Conservation (phyloP, 139 green algal genomes). For the Cymbomonas tetramitiformis region DNA sequence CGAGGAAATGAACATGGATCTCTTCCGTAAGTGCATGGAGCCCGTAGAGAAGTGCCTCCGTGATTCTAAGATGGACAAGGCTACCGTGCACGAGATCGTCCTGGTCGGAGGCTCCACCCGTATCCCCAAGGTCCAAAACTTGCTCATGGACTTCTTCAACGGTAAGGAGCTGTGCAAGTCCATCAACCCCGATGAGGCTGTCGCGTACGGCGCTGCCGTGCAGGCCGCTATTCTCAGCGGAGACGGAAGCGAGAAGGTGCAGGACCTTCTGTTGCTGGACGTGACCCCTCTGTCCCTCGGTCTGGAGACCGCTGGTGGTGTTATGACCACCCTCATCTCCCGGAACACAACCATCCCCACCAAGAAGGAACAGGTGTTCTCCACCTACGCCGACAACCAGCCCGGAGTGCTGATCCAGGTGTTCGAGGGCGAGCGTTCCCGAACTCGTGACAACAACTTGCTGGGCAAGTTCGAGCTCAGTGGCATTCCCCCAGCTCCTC, state of each 20-base stretch:
- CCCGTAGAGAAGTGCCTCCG: slow-evolving; percentile 83
- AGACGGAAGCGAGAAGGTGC: slow-evolving; percentile 80
- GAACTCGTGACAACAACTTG: slow-evolving; percentile 89
- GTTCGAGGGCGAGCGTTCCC: slow-evolving; percentile 78
- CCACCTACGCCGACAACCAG: slow-evolving; percentile 96
- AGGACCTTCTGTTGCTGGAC: slow-evolving; percentile 95
- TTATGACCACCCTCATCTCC: slow-evolving; percentile 84
- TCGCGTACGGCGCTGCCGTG: slow-evolving; percentile 92
- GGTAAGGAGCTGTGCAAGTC: slow-evolving; percentile 97
- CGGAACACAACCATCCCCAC: slow-evolving; percentile 96
- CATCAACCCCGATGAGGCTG: slow-evolving; percentile 98
- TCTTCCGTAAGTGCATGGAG: slow-evolving; percentile 99
- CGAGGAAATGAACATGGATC: slow-evolving; percentile 97
- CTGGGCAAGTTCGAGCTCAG: slow-evolving; percentile 96
- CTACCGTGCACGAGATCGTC: slow-evolving; percentile 73
- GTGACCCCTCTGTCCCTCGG: slow-evolving; percentile 86
- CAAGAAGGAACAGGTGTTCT: slow-evolving; percentile 99
- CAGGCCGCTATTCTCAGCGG: slow-evolving; percentile 88
- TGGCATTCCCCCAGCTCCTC: slow-evolving; percentile 87
- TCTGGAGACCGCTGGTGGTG: slow-evolving; percentile 83
- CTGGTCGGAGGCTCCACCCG: slow-evolving; percentile 87
- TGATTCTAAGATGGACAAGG: slow-evolving; percentile 84
- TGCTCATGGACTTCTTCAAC: slow-evolving; percentile 98
- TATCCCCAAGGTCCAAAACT: slow-evolving; percentile 93
- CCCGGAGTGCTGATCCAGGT: slow-evolving; percentile 89